Evolutionary conservation across 1,284 basidiomycete genomes (phyloP).

Genomic region (Erythrobasidium hasegawianum): DNA sequence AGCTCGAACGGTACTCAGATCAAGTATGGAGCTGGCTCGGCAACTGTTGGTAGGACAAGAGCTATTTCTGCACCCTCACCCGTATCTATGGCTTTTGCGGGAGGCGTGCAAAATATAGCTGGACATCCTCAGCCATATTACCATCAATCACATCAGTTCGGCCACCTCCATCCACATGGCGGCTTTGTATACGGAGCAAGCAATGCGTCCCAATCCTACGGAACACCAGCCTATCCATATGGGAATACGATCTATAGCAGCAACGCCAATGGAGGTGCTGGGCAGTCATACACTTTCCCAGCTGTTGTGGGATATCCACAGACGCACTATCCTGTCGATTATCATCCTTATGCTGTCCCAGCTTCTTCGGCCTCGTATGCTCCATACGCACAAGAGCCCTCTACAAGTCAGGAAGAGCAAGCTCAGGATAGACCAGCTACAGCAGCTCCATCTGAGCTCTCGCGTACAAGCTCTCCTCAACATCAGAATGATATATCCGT

Average conservation of each 20-base stretch:
- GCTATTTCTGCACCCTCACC: neutral
- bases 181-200: neutral
- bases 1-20: constrained; percentile 1
- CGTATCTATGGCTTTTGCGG: neutral
- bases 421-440: neutral
- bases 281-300: neutral
- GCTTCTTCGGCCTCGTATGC: neutral
- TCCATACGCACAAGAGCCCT: constrained; percentile 4
- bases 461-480: neutral
- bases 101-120: neutral
- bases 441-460: neutral
- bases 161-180: constrained; percentile 4
- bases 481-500: neutral
- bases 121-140: constrained; percentile 4
- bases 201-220: neutral
- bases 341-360: neutral
- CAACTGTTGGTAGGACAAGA: neutral
- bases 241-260: neutral
- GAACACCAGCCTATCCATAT: neutral
- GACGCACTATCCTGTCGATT: neutral
- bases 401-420: no score
- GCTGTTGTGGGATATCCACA: neutral
- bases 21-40: neutral
- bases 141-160: neutral
- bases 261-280: no score